Evolutionary conservation across 2,329 filamentous ascomycete species (phyloP), one percentile per base, ranked within the genome.

Genomic region (Alternaria hordeiaustralica): DNA sequence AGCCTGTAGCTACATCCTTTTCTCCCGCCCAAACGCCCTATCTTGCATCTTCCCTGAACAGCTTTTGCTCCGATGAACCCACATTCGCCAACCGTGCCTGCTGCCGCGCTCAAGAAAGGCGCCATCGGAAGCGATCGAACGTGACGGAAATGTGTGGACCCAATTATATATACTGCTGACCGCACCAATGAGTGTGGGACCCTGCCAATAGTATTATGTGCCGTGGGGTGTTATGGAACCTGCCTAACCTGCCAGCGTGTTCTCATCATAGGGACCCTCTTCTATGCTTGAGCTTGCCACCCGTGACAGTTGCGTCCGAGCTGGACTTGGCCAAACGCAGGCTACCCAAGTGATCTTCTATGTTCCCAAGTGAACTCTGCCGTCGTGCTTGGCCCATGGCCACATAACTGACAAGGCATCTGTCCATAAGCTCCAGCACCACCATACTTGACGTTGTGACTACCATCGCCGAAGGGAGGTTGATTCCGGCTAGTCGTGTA

Each of bases 181-280:
- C 56, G 53, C 61, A 43, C 53, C 55, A 54, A 60, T 53, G 33
- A 59, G 12, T 43, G 46, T 43, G 36, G 46, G 49, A 51, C 28
- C 28, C 56, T 54, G 44, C 44, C 55, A 20, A 45, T 46, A 47
- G 23, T 56, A 33, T 36, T 7, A 51, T 54, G 45, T 45, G 41
- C 20, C 25, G 56, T 60, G 30, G 55, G 23, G 47, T 63, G 26
- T 36, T 45, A 36, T 56, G 44, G 20, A 47, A 44, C 20, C 47
- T 43, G 41, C 47, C 60, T 20, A 21, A 56, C 28, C 25, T 56
- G 41, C 58, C 60, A 64, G 55, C 44, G 45, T 64, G 49, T 46
- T 50, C 21, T 50, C 54, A 41, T 71, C 51, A 73, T n/a, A 76
- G 25, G 47, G 68, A 75, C 9, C 62, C 69, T 28, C 55, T 66